Conservation (phyloP, 352 stramenopile species). For the Pythium periplocum region DNA sequence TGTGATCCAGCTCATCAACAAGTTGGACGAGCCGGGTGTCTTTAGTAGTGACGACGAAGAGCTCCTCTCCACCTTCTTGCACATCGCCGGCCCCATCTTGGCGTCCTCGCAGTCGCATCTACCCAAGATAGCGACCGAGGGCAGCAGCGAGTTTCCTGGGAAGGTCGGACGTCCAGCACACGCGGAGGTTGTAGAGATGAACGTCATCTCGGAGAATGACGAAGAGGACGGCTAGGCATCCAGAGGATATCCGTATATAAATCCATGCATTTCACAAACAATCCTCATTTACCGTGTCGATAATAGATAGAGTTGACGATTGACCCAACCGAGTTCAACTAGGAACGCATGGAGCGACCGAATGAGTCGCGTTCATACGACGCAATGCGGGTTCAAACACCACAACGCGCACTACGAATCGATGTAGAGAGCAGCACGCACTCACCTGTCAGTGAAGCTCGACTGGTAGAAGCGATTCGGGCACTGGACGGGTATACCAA, state of each 20-base stretch:
- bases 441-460: conserved; percentile 14
- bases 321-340: too few species aligned
- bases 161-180: conserved; percentile 30
- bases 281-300: too few species aligned
- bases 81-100: conserved; percentile 86
- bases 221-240: conserved; percentile 45
- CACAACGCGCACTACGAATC: too few species aligned
- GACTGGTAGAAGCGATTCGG: conserved; percentile 37
- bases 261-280: too few species aligned
- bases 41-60: conserved; percentile 88
- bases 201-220: conserved; percentile 76
- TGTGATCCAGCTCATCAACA: conserved; percentile 89
- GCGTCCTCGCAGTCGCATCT: conserved; percentile 80
- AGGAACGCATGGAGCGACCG: too few species aligned
- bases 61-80: conserved; percentile 80
- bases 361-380: too few species aligned
- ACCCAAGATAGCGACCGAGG: conserved; percentile 47
- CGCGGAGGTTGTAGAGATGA: conserved; percentile 70
- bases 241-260: too few species aligned
- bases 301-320: too few species aligned
- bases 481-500: conserved; percentile 21
- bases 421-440: neutral
- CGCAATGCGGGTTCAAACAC: too few species aligned
- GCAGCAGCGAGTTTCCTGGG: conserved; percentile 51
- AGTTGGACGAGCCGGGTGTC: conserved; percentile 54